Evolutionary conservation across 352 stramenopile species (phyloP), one percentile per base, ranked within the genome.

Genomic region (Globisporangium iwayamae): DNA sequence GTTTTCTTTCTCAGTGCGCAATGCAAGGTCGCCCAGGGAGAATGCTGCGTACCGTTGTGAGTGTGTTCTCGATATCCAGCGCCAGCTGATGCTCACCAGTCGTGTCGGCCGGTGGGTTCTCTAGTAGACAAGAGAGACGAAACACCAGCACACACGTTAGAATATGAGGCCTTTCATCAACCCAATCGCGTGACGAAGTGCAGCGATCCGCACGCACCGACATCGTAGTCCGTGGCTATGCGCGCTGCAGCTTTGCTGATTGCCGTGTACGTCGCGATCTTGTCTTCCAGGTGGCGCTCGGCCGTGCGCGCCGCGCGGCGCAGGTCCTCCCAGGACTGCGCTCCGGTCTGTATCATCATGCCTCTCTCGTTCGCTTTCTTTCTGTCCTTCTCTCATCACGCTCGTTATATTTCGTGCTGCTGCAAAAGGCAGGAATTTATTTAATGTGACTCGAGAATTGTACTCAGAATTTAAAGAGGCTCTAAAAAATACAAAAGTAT

Each of bases 221-320:
- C 79, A 56, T 94, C 85, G 60, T 82, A 90, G 28, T 78, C 63
- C 5, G 50, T 62, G 9, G 56, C 47, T 32, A 60, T 63, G 54
- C 81, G 84, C 52, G 66, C 60, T 34, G 78, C 74, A 43, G 63
- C 71, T 69, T 75, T 86, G 61, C 81, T 91, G 22, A 86, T 74
- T 2, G 76, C 66, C 18, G 74, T 87, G 45, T 90, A 94, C 0
- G 84, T 66, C 14, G 79, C 75, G 53, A 93, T 88, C 60, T 96
- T 94, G 60, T 93, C 85, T 71, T 93, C 87, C 53, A 96, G 73
- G 56, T 81, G 76, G 30, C 74, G 82, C 72, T 96, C 87, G n/a
- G 85, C 78, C 8, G 75, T 70, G 62, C 85, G 79, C 57, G 87
- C 87, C 28, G 76, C 74, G 52, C 75, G 81, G 47, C 83, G 76